Conservation (phyloP, 768 basidiomycete species). For the Exsudoporus frostii region DNA sequence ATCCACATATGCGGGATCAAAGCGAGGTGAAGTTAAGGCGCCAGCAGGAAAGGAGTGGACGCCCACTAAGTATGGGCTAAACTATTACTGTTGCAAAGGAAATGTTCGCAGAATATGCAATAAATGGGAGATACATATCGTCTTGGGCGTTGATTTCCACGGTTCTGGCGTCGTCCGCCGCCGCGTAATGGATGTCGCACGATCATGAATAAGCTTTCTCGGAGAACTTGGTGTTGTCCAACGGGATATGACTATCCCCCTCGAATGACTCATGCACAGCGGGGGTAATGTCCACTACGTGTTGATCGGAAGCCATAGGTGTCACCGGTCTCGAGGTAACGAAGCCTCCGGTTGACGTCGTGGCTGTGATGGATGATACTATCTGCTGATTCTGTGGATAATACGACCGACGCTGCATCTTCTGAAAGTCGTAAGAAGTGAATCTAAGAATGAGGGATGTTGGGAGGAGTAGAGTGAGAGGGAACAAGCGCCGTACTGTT, state of each 20-base stretch:
- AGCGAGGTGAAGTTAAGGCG: conserved; percentile 5
- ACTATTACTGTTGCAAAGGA: conserved; percentile 16
- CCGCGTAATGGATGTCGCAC: not conserved
- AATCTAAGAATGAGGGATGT: conserved; percentile 50
- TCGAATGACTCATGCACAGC: conserved; percentile 43
- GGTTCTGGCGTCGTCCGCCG: not conserved
- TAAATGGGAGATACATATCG: conserved; percentile 23
- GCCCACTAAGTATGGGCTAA: conserved; percentile 22
- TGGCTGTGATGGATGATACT: conserved; percentile 62
- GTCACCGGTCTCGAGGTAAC: conserved; percentile 74
- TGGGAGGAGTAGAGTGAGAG: not conserved
- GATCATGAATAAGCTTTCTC: conserved; percentile 52
- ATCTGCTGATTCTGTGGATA: conserved; percentile 79
- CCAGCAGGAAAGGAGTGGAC: conserved; percentile 10
- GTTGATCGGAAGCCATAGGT: conserved; percentile 47
- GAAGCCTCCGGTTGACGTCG: conserved; percentile 68
- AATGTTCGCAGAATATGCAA: conserved; percentile 22
- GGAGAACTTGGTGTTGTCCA: conserved; percentile 39
- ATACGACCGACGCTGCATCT: conserved; percentile 88
- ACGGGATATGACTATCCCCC: conserved; percentile 35
- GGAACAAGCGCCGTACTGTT: conserved; percentile 62
- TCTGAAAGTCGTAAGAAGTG: conserved; percentile 87
- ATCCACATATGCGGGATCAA: conserved; percentile 8
- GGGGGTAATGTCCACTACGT: conserved; percentile 42
- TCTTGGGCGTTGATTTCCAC: conserved; percentile 3